Conservation (phyloP, 768 basidiomycete genomes). For the Amanita pallidorosea region DNA sequence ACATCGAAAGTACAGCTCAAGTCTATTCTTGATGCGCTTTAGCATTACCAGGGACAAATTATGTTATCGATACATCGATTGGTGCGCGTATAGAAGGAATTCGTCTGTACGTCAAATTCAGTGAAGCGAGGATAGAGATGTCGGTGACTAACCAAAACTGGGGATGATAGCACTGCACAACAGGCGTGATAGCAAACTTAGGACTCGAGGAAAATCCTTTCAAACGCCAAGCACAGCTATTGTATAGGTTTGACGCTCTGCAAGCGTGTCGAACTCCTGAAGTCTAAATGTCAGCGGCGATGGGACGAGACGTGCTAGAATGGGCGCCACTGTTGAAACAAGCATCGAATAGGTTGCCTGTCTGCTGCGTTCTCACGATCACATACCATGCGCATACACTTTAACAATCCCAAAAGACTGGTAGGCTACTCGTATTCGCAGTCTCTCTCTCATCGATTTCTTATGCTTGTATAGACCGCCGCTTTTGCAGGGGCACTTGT, state of each 20-base stretch:
- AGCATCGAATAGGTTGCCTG: no score
- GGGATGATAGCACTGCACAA: not conserved
- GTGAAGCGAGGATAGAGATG: not conserved
- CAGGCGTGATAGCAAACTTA: not conserved
- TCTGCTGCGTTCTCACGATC: no score
- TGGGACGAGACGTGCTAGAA: no score
- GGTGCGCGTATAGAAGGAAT: not conserved
- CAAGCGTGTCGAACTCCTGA: not conserved
- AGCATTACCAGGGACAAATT: not conserved
- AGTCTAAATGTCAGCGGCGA: conserved; percentile 3
- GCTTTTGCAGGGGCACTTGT: conserved; percentile 20
- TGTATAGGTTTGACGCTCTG: not conserved
- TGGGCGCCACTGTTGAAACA: no score
- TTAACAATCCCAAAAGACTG: conserved; percentile 6
- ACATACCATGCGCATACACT: not conserved
- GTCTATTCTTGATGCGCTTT: not conserved
- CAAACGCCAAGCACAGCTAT: not conserved
- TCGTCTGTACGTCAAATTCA: not conserved
- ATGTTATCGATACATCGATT: conserved; percentile 1
- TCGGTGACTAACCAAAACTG: not conserved
- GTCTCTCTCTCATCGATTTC: no score
- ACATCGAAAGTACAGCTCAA: not conserved
- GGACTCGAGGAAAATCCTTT: not conserved
- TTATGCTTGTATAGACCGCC: conserved; percentile 11
- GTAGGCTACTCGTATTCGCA: not conserved